Evolutionary conservation across 495 filamentous ascomycete species (phyloP).

Genomic region (Aspergillus asperescens): DNA sequence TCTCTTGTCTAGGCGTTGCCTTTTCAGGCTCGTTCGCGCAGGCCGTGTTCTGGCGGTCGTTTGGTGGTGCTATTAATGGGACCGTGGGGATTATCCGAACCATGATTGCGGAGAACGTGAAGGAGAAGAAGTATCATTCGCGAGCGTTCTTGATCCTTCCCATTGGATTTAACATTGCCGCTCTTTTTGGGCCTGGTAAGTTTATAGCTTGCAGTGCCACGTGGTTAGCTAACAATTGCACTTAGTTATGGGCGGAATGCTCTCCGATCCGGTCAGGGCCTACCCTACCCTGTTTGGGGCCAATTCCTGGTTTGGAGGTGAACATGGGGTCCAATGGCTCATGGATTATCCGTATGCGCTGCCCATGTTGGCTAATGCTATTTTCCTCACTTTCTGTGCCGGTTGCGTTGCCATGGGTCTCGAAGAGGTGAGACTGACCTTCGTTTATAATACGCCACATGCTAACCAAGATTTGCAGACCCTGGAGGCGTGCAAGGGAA

Average conservation of each 20-base stretch:
- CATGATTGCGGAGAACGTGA: conserved; percentile 75
- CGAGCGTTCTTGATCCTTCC: conserved; percentile 65
- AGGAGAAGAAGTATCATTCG: conserved; percentile 64
- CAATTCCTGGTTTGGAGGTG: conserved; percentile 45
- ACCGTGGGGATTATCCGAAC: conserved; percentile 78
- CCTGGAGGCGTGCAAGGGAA: conserved; percentile 40
- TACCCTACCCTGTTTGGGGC: conserved; percentile 65
- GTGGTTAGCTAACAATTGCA: conserved; percentile 11
- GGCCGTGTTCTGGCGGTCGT: conserved; percentile 65
- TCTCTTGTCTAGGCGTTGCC: conserved; percentile 74
- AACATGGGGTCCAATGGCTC: conserved; percentile 58
- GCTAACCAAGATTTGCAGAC: conserved; percentile 26
- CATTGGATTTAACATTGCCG: conserved; percentile 73
- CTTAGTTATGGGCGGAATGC: conserved; percentile 64
- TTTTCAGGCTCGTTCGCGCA: conserved; percentile 67
- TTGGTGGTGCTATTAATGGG: conserved; percentile 76
- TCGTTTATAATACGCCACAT: not conserved
- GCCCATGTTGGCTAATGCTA: conserved; percentile 67
- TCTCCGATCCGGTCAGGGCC: conserved; percentile 66
- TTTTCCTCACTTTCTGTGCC: conserved; percentile 55
- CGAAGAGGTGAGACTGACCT: conserved; percentile 53
- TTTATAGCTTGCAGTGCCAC: conserved; percentile 2
- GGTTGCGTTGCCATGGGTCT: conserved; percentile 57
- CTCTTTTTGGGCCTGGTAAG: conserved; percentile 65
- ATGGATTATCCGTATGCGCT: conserved; percentile 65